Evolutionary conservation across 2,329 filamentous ascomycete genomes (phyloP).

Genomic region (Nemania sp.): DNA sequence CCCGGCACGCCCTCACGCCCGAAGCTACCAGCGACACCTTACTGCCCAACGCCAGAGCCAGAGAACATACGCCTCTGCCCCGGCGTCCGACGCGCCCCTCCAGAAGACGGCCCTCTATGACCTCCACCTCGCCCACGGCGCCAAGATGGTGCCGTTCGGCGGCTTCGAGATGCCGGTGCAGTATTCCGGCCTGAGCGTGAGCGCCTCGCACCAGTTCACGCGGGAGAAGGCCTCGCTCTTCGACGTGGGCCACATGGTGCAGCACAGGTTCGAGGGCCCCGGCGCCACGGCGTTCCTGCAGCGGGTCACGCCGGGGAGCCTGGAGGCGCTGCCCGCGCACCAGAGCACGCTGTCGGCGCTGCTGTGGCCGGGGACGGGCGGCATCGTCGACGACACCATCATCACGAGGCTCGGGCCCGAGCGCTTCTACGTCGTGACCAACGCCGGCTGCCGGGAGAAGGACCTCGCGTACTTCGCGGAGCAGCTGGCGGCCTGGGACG

Average conservation of each 20-base stretch:
- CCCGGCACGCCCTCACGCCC: conserved; percentile 3
- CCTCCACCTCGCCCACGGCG: conserved; percentile 76
- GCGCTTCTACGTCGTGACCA: conserved; percentile 91
- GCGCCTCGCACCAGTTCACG: conserved; percentile 88
- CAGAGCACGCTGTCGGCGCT: conserved; percentile 84
- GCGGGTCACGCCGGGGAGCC: conserved; percentile 77
- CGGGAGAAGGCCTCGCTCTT: conserved; percentile 87
- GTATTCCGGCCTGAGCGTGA: conserved; percentile 76
- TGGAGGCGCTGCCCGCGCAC: conserved; percentile 66
- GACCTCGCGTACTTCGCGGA: conserved; percentile 76
- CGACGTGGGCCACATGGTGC: conserved; percentile 96
- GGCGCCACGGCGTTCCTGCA: conserved; percentile 82
- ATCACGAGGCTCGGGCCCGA: conserved; percentile 78
- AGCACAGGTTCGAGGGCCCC: conserved; percentile 82
- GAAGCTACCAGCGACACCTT: conserved; percentile 3
- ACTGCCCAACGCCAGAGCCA: conserved; percentile 8
- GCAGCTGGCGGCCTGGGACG: conserved; percentile 67
- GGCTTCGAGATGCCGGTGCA: conserved; percentile 92
- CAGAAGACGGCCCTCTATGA: conserved; percentile 77
- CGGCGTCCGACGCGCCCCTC: conserved; percentile 39
- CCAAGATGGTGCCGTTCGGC: conserved; percentile 96
- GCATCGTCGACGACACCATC: conserved; percentile 93
- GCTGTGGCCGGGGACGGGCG: conserved; percentile 77
- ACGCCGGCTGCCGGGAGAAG: conserved; percentile 89
- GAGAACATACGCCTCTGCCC: conserved; percentile 34